Conservation (phyloP, 1,284 basidiomycete species). For the Malassezia psittaci region DNA sequence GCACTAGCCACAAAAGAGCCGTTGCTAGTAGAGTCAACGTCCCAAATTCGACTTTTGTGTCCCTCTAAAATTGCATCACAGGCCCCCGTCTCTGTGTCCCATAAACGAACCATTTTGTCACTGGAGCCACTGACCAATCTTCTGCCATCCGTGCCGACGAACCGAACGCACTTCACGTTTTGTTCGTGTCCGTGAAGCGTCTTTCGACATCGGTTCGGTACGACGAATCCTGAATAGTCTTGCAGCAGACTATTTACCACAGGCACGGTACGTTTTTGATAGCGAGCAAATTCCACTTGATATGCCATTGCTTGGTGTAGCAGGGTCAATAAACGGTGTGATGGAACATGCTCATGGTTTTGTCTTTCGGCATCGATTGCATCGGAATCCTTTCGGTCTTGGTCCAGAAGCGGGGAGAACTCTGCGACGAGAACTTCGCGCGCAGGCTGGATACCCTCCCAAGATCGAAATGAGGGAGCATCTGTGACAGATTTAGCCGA, state of each 20-base stretch:
- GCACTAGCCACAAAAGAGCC: constrained; percentile 47
- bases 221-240: constrained; percentile 35
- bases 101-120: constrained; percentile 41
- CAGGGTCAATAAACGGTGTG: constrained; percentile 49
- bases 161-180: constrained; percentile 51
- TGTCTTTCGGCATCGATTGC: background rate
- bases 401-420: constrained; percentile 36
- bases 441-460: constrained; percentile 50
- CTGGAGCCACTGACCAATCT: constrained; percentile 50
- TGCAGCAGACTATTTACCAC: constrained; percentile 39
- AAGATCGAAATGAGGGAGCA: constrained; percentile 50
- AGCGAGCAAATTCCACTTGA: constrained; percentile 49
- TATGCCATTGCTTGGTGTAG: constrained; percentile 51
- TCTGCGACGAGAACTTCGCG: constrained; percentile 49
- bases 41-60: constrained; percentile 51
- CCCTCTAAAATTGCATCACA: constrained; percentile 45
- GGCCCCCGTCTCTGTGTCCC: constrained; percentile 33
- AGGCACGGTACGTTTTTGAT: constrained; percentile 43
- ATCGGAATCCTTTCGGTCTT: constrained; percentile 31
- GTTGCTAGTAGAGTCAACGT: constrained; percentile 43
- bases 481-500: constrained; percentile 50
- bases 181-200: constrained; percentile 48
- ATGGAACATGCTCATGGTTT: constrained; percentile 45
- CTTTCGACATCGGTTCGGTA: constrained; percentile 29
- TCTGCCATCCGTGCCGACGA: constrained; percentile 48